Base-by-base conservation (phyloP, 305 asterid genomes). In the Coffea humblotiana region DNA sequence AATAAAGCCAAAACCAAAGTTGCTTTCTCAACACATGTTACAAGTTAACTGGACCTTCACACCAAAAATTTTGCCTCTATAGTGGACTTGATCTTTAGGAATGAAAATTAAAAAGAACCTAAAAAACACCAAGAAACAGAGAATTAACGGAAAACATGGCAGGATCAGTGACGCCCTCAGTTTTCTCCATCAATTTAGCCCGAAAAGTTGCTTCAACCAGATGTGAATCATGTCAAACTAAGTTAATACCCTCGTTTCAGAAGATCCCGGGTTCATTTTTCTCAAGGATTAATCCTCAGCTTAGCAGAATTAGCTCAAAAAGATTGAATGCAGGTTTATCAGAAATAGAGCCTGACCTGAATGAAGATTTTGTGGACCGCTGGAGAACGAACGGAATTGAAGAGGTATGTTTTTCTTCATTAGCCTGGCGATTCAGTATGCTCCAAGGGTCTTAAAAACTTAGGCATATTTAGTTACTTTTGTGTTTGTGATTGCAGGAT, bases 361-460 rank as follows among this genome's bases (percentile, higher is more conserved):
- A 94, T 80, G 98, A 94, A 84, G 97, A 94, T 77, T 92, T 93
- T 8, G 94, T 86, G 68, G 98, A 94, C 76, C 58, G 88, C 79
- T 91, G 94, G 96, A 90, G 90, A 51, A 94, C 97, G 27, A 90
- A 90, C 74, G 93, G 98, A 29, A 85, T 92, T 77, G 88, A 72
- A 6, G 79, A 73, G 73, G 98, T 92, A 79, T 37, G 82, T 60
- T 78, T 78, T 32, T 48, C 14, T 4, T n/a, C 74, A 3, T 74
- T 10, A 9, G 14, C 67, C 68, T 71, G 16, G 58, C 32, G 21
- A 69, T 64, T 37, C 45, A n/a, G 68, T 4, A 18, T 40, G 47
- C 61, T 74, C 2, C 21, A 19, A 11, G 29, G 2, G 15, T 66
- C 4, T 65, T 8, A 37, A 8, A 32, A 71, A 40, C 37, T 64